Evolutionary conservation across 129 eudicot genomes (phyloP).

Genomic region (Tagetes patula): DNA sequence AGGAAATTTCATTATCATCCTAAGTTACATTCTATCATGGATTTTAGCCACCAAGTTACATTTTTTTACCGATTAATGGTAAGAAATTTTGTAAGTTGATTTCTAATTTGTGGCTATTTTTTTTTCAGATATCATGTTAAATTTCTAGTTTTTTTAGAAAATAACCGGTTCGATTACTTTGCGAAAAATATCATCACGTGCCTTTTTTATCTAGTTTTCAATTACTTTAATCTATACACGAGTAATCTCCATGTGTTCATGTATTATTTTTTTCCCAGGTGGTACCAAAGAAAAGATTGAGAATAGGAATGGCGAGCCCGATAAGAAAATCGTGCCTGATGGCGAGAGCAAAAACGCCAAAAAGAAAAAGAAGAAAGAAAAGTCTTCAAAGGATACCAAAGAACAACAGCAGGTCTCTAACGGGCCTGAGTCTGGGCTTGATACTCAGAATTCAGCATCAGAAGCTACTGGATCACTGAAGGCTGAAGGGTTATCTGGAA

Average conservation of each 20-base stretch:
- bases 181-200: neutral
- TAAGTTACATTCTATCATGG: too few species aligned
- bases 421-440: constrained; percentile 27
- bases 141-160: neutral
- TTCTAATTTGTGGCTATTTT: neutral
- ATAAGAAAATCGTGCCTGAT: constrained; percentile 44
- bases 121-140: too few species aligned
- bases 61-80: neutral
- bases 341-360: constrained; percentile 64
- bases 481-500: constrained; percentile 40
- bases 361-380: constrained; percentile 84
- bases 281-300: constrained; percentile 44
- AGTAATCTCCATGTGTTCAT: neutral
- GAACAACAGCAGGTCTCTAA: constrained; percentile 54
- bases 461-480: constrained; percentile 48
- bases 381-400: constrained; percentile 61
- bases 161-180: neutral
- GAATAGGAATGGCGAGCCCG: constrained; percentile 44
- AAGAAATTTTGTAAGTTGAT: neutral
- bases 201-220: neutral
- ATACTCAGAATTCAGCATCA: constrained; percentile 26
- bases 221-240: neutral
- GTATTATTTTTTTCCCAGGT: constrained; percentile 37
- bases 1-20: too few species aligned
- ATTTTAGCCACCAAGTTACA: too few species aligned